Conservation (phyloP, 768 basidiomycete genomes). For the Macrolepiota fuliginosa region DNA sequence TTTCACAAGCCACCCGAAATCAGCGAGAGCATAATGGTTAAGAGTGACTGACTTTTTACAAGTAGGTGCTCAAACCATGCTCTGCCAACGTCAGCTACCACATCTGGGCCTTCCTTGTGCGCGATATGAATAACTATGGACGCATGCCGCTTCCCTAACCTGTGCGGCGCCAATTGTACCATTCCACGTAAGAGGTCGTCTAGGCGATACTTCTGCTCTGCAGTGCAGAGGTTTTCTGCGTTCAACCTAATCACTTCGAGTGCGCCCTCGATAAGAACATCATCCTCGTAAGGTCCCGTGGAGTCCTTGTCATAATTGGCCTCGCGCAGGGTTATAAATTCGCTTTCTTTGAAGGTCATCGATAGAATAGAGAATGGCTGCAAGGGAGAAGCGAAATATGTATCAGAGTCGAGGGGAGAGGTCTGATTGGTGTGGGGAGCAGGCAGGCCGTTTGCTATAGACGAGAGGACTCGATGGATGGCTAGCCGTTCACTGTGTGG, state of each 20-base stretch:
- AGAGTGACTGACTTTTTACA: constrained; percentile 16
- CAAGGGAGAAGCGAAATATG: constrained; percentile 41
- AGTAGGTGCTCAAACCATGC: constrained; percentile 19
- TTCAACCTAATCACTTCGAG: not conserved
- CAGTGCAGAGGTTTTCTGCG: not conserved
- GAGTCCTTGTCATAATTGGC: not conserved
- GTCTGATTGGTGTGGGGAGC: not conserved
- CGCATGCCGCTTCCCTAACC: no score
- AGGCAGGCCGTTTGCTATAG: not conserved
- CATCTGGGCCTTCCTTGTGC: not conserved
- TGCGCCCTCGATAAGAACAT: not conserved
- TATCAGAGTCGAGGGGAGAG: constrained; percentile 12
- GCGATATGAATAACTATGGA: no score
- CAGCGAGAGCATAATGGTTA: not conserved
- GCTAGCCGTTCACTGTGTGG: not conserved
- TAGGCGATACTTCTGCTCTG: no score
- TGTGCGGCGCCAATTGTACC: no score
- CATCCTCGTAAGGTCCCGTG: not conserved
- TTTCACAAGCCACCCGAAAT: not conserved
- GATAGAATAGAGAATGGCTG: constrained; percentile 45
- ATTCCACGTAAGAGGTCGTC: no score
- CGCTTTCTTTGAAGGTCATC: constrained; percentile 30
- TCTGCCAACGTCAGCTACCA: constrained; percentile 13
- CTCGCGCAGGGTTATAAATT: constrained; percentile 45
- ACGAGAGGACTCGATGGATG: not conserved